These are phyloP conservation scores for Xylariaceae sp. DNA, from an alignment of 2,329 filamentous ascomycete genomes.

Conservation along the genomic window DNA sequence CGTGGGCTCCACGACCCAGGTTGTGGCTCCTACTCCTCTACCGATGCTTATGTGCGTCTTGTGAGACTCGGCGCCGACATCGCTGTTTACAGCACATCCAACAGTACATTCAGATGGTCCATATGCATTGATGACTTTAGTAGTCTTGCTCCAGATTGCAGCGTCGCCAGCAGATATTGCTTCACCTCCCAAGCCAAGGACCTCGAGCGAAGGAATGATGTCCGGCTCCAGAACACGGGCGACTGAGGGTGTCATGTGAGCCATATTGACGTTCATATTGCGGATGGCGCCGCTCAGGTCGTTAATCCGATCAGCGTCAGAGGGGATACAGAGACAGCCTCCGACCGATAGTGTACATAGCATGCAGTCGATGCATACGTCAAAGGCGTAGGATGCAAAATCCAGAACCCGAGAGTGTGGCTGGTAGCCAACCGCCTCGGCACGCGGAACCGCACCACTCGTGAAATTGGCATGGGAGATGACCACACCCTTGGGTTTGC, in stretches of 20 bases:
- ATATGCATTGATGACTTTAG: slow-evolving; percentile 58
- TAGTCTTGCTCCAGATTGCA: slow-evolving; percentile 53
- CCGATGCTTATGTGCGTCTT: slow-evolving; percentile 53
- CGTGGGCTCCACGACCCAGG: slow-evolving; percentile 60
- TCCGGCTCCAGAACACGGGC: slow-evolving; percentile 54
- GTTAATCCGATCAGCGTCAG: slow-evolving; percentile 60
- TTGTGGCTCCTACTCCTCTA: slow-evolving; percentile 53
- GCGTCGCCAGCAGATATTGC: slow-evolving; percentile 60
- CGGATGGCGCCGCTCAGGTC: slow-evolving; percentile 55
- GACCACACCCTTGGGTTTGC: slow-evolving; percentile 68
- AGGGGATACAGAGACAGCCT: slow-evolving; percentile 60
- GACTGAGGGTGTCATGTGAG: slow-evolving; percentile 59
- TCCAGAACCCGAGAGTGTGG: slow-evolving; percentile 53
- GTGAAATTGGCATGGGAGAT: slow-evolving; percentile 56
- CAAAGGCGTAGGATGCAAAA: slow-evolving; percentile 61
- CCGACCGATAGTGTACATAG: slow-evolving; percentile 58
- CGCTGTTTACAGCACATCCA: slow-evolving; percentile 56
- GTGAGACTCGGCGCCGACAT: slow-evolving; percentile 45
- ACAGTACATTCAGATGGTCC: slow-evolving; percentile 63
- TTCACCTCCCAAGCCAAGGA: slow-evolving; percentile 58
- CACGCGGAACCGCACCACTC: slow-evolving; percentile 53
- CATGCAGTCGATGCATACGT: slow-evolving; percentile 62
- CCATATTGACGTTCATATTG: slow-evolving; percentile 54
- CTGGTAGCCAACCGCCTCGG: slow-evolving; percentile 51
- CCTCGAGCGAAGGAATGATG: slow-evolving; percentile 54